Evolutionary conservation across 352 stramenopile genomes (phyloP), one percentile per base, ranked within the genome.

Genomic region (Lagenidium sp.): DNA sequence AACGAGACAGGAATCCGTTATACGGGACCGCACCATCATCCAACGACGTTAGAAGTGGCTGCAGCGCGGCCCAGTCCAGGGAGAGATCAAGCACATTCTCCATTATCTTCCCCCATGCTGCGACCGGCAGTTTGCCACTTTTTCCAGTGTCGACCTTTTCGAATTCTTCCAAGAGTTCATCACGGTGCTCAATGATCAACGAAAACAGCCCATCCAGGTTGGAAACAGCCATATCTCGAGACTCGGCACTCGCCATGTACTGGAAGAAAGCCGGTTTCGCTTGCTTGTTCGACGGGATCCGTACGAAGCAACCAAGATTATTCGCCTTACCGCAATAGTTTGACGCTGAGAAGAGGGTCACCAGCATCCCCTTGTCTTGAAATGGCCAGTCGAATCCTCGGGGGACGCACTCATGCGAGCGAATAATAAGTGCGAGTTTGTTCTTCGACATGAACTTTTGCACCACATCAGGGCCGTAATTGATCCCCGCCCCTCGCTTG

Each of bases 391-490:
- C 70, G 44, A 89, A 93, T 22, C 82, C 82, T 41, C 64, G 60
- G 7, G 79, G 78, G 24, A 91, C 73, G 40, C 78, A 92, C 59
- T 94, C 79, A 59, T 94, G 82, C 5, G 80, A 91, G 13, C 82
- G 82, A 36, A 94, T 75, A 16, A 94, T 72, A 30, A 88, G 48
- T 36, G 75, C 65, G 24, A 94, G 47, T 22, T 82, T 82, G 57
- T 94, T 91, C 50, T 89, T 85, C 37, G 59, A 66, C 75, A 92
- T 86, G 47, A 88, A 93, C 50, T 90, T 86, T 41, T 92, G 71
- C 16, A 90, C 73, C 13, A 93, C 53, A 46, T 90, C 71, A 2
- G 69, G 70, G 3, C 75, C 74, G 30, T 87, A 94, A 19, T 76
- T 66, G 19, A 86, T 87, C 12, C 80, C 80, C 15, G 77, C 77